Base-by-base conservation (phyloP, 2,329 filamentous ascomycete species). In the Phialemoniopsis sp. region DNA sequence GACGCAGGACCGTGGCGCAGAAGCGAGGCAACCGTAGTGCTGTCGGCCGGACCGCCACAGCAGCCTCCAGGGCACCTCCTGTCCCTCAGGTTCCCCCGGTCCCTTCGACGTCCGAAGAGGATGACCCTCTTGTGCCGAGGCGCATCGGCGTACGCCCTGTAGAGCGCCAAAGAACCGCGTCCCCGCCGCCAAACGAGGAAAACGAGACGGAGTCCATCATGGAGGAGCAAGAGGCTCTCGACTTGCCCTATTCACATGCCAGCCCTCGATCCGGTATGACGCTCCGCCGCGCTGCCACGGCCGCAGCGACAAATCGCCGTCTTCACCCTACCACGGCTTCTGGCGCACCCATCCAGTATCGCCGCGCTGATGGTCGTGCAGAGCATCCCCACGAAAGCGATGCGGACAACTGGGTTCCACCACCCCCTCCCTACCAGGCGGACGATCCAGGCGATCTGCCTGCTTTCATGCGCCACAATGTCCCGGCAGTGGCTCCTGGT, bases 401-500 rank as follows among this genome's bases (percentile, higher is more conserved):
- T 56, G 87, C 87, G 4, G 88, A 93, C 52, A 88, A 90, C 51
- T 94, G 88, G 88, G 85, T 89, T 5, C 86, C 87, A 5, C 88
- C 88, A 5, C 88, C 88, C 8, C 88, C 88, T 4, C 87, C 87
- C 1, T 94, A 94, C 51, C 78, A 81, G 31, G 76, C 78, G 39
- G 80, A 85, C 1, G 76, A 79, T 35, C 76, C 76, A 1, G 69
- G 67, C 9, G 75, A 78, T 48, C 46, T 77, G 40, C 76, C 77
- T 2, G 70, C 64, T 3, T 81, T 80, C 45, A 48, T 81, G 46
- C 73, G 76, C 21, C 70, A 76, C 38, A 48, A 53, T 32, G 52
- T 54, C 8, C 40, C 48, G 3, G 43, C 52, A 13, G 46, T 47
- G 13, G 31, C 21, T 26, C 21, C 38, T 13, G 38, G 33, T 18